Conservation (phyloP, 441 rosid genomes). For the Euphorbia celastroides region DNA sequence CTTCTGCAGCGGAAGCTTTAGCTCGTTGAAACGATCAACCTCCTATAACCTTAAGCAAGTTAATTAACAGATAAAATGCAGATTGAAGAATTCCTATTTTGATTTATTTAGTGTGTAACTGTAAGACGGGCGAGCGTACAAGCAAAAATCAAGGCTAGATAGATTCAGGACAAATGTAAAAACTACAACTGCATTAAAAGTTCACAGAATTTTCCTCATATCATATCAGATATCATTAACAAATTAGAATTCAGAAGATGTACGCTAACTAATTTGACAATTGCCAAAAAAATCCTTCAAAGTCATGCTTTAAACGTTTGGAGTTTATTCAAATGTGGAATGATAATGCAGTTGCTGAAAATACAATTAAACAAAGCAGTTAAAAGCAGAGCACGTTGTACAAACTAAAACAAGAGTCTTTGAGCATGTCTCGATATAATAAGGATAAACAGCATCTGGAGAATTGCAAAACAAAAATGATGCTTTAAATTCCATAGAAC, state of each 20-base stretch:
- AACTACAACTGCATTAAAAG: too few relatives aligned
- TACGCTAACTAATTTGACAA: not conserved
- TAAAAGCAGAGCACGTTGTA: too few relatives aligned
- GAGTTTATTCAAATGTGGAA: too few relatives aligned
- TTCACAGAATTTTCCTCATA: too few relatives aligned
- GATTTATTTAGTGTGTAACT: not conserved
- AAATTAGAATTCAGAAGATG: not conserved
- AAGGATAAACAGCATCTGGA: not conserved
- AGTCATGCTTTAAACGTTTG: not conserved
- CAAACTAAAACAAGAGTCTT: not conserved
- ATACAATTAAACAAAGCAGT: not conserved
- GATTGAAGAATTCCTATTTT: not conserved
- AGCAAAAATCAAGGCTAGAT: not conserved
- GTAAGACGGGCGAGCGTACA: not conserved
- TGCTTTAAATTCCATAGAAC: not conserved
- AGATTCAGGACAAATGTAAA: too few relatives aligned
- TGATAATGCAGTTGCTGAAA: not conserved
- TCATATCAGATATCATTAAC: not conserved
- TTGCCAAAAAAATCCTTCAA: not conserved
- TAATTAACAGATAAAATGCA: not conserved
- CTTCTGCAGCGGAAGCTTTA: constrained; percentile 42
- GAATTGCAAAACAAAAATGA: not conserved
- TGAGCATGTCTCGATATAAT: not conserved
- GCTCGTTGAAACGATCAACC: constrained; percentile 80
- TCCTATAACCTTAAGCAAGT: constrained; percentile 44